These are phyloP conservation scores for Xenoacremonium recifei DNA, from an alignment of 2,329 filamentous ascomycete species.

Conservation along the genomic window DNA sequence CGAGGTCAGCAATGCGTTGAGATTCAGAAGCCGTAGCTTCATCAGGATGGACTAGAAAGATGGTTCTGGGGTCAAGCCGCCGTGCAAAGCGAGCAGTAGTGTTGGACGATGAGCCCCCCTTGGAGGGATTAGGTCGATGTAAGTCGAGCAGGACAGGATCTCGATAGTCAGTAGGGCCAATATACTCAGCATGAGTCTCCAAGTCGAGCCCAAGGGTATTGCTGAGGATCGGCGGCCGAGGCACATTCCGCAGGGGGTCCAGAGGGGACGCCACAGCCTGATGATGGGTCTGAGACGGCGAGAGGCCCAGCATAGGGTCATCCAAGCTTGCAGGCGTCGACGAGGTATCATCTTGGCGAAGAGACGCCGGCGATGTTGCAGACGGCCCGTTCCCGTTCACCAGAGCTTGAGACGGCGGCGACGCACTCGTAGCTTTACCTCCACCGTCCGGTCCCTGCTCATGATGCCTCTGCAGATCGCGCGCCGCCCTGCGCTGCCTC, in stretches of 20 bases:
- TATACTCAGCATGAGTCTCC: conserved; percentile 58
- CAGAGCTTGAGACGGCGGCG: conserved; percentile 10
- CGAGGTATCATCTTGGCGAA: conserved; percentile 22
- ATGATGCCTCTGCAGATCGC: conserved; percentile 17
- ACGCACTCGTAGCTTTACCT: conserved; percentile 8
- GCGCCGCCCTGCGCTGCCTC: conserved; percentile 26
- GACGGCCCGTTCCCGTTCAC: conserved; percentile 6
- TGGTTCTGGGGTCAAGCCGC: conserved; percentile 33
- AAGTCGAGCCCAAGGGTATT: conserved; percentile 54
- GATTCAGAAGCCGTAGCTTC: conserved; percentile 35
- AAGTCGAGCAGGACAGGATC: conserved; percentile 57
- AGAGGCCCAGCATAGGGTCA: conserved; percentile 10
- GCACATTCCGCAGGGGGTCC: conserved; percentile 15
- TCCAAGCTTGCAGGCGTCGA: conserved; percentile 23
- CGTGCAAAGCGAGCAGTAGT: conserved; percentile 24
- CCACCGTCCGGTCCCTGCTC: not conserved
- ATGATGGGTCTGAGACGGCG: conserved; percentile 13
- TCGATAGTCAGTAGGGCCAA: conserved; percentile 58
- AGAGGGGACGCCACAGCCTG: conserved; percentile 14
- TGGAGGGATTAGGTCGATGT: conserved; percentile 48
- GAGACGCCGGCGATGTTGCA: conserved; percentile 18
- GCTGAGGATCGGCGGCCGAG: conserved; percentile 31
- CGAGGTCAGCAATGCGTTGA: conserved; percentile 39
- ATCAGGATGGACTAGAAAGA: conserved; percentile 36
- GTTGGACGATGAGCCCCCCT: conserved; percentile 8